Percentiles rank a stretch among this genome's conserved stretches.
Conservation (phyloP, 2,329 filamentous ascomycete genomes). For the Diaporthe eres region DNA sequence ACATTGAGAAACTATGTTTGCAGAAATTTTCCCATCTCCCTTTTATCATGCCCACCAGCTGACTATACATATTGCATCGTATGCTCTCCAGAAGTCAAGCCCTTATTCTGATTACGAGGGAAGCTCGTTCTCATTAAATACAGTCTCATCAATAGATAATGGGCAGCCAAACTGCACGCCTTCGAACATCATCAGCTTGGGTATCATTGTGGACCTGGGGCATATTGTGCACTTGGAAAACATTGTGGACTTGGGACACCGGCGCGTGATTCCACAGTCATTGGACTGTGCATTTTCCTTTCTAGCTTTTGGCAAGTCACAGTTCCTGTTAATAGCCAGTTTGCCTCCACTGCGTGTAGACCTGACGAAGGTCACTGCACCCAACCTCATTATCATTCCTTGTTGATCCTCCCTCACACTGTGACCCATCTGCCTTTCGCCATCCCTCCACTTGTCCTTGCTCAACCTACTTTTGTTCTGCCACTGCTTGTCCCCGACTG, state of each 20-base stretch:
- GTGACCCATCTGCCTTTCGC: neutral
- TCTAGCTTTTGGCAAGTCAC: neutral
- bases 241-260: neutral
- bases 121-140: neutral
- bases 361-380: neutral
- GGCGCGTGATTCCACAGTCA: neutral
- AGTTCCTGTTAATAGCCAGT: neutral
- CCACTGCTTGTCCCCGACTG: neutral
- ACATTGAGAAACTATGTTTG: neutral
- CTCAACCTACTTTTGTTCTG: neutral
- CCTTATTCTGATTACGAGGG: neutral
- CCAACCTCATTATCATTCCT: neutral
- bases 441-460: neutral
- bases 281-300: neutral
- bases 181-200: neutral
- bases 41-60: too few relatives aligned
- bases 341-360: neutral
- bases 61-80: too few relatives aligned
- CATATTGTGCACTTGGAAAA: neutral
- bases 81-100: neutral
- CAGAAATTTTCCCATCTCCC: neutral
- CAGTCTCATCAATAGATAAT: neutral
- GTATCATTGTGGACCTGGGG: too few relatives aligned
- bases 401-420: neutral
- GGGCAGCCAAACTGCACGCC: too few relatives aligned